Base-by-base conservation (phyloP, 306 rosid genomes). In the Mimosa pudica region DNA sequence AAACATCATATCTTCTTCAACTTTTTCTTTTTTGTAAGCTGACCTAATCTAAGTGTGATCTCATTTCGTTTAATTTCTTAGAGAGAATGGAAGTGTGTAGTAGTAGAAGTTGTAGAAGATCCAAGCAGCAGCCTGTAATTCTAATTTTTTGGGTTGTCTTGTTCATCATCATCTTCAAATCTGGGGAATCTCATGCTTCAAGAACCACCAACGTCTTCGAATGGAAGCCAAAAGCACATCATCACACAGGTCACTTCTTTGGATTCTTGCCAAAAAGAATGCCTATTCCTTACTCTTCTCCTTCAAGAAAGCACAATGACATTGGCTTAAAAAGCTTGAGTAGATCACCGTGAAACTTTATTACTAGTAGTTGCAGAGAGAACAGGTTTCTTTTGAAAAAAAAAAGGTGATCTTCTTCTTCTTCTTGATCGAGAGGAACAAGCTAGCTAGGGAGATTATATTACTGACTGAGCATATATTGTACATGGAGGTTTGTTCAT, bases 231-330 rank as follows among this genome's bases (percentile, higher is more conserved):
- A 89, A 79, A 16, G 71, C 90, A 48, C 78, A 85, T 54, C 78
- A 85, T 54, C 75, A 70, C 33, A 78, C 71, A 1, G 98, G 98
- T 67, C 93, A 92, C 81, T 92, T 92, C 85, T 81, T 89, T 63
- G 97, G 94, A 3, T 94, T 85, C 89, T 92, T 94, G 78, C 98
- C 98, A 0, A 91, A 80, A 86, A 83, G 98, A 76, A 57, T 86
- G 11, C 98, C 89, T 0, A 86, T 91, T 52, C 98, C 98, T 0
- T 86, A 84, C 68, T 94, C 98, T 2, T 94, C 97, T 51, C 98
- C 98, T 80, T 94, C 98, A n/a, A 91, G 92, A 88, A 92, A 91
- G 71, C 98, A 94, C 85, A 94, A 94, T 69, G 91, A 77, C 60
- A 87, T 94, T 82, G 98, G 97, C 76, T 80, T 92, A 45, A 85